These are phyloP conservation scores for Pseudophaeomoniella oleicola DNA, from an alignment of 2,329 filamentous ascomycete genomes.

Conservation along the genomic window DNA sequence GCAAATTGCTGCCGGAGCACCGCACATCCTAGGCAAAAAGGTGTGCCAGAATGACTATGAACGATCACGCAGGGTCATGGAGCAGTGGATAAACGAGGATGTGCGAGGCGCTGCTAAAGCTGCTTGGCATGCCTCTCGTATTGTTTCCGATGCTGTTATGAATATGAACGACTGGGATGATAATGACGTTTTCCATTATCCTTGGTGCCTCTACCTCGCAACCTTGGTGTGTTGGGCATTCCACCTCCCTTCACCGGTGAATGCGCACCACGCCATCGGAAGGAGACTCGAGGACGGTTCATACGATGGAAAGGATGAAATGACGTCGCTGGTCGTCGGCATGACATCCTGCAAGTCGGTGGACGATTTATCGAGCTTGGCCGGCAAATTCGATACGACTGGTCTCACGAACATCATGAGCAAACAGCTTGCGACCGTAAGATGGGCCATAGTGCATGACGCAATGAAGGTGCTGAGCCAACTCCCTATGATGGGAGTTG, in stretches of 20 bases:
- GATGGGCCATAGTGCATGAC: constrained; percentile 49
- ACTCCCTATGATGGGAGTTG: too few species aligned
- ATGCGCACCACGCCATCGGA: constrained; percentile 1
- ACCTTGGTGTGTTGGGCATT: constrained; percentile 45
- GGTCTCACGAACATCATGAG: constrained; percentile 42
- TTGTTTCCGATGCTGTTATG: constrained; percentile 36
- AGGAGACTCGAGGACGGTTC: constrained; percentile 9
- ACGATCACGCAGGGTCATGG: constrained; percentile 36
- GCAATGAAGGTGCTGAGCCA: constrained; percentile 43
- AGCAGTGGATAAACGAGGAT: constrained; percentile 30
- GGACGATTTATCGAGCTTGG: constrained; percentile 19
- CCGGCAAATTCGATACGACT: constrained; percentile 34
- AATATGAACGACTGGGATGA: constrained; percentile 37
- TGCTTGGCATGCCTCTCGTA: constrained; percentile 38
- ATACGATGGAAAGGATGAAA: constrained; percentile 21
- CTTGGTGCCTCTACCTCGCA: constrained; percentile 47
- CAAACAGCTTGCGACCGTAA: constrained; percentile 37
- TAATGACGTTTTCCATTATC: constrained; percentile 43
- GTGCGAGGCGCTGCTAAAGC: constrained; percentile 24
- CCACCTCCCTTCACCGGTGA: constrained; percentile 25
- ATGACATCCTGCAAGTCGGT: constrained; percentile 18
- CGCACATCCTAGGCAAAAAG: constrained; percentile 42
- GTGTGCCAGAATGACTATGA: constrained; percentile 36
- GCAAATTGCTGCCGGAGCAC: constrained; percentile 46
- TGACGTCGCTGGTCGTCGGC: constrained; percentile 18